Evolutionary conservation across 2,329 filamentous ascomycete species (phyloP), one percentile per base, ranked within the genome.

Genomic region (Ascochyta viciae-villosae): DNA sequence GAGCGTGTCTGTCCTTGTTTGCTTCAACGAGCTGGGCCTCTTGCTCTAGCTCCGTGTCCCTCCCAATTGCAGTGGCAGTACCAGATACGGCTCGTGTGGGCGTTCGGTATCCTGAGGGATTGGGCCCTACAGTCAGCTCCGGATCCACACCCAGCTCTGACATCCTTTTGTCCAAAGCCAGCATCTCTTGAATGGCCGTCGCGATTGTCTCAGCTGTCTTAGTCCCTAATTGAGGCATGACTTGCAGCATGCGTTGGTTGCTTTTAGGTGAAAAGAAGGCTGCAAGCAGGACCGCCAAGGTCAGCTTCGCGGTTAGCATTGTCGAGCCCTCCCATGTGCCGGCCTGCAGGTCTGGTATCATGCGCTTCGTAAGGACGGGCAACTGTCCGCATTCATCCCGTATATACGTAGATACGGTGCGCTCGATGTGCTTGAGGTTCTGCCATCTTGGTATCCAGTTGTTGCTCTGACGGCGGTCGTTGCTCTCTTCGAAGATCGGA

Each of bases 371-470:
- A 46, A 77, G 62, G 50, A 77, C 69, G 57, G 75, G 68, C 54
- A 76, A 74, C 69, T 76, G 70, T 52, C 69, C 70, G 66, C 75
- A 75, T 57, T 77, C 76, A 54, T 82, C 80, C 16, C 80, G 74
- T 50, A 82, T 79, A 68, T 82, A 83, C 24, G 78, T 76, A 24
- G 78, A 78, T 50, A 81, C 74, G 62, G 77, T 72, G 37, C 79
- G 77, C 64, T 82, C 79, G 60, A 82, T 76, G 59, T 81, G 77
- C 67, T 82, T 82, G 54, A 82, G 66, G 61, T 82, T 82, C 74
- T 82, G 80, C 80, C 80, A 82, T 75, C 77, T 74, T 42, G 78
- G 76, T 45, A 81, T 82, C 80, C 80, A 83, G 58, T 80, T 79
- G 61, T 78, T 77, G 6, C 71, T 71, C n/a, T 74, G 67, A 42